phyloP scores from a whole-genome alignment of 139 green algal genomes.

The Micromonas commoda region DNA sequence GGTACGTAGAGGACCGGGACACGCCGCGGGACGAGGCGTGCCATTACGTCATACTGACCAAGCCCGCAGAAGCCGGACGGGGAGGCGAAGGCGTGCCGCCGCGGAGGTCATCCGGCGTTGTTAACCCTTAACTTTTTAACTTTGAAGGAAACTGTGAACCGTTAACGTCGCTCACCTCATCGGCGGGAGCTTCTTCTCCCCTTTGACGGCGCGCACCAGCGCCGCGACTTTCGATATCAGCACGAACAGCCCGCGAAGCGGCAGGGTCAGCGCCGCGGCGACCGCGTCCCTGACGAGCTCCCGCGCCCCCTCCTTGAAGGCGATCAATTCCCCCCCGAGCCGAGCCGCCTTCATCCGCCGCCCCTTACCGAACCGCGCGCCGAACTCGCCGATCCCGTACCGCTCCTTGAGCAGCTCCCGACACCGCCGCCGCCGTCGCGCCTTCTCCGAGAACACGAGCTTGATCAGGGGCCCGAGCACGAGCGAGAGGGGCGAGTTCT shows the following conservation, averaged over 20 bases:
- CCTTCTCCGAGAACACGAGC: constrained; percentile 18
- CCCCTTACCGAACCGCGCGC: not conserved
- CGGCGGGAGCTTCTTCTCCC: not conserved
- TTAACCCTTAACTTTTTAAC: too few species aligned
- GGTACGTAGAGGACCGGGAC: constrained; percentile 3
- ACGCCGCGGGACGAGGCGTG: not conserved
- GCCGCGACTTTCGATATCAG: too few species aligned
- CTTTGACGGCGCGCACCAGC: not conserved
- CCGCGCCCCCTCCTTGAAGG: not conserved
- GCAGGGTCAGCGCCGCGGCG: not conserved
- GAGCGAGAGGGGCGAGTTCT: not conserved
- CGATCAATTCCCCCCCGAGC: not conserved
- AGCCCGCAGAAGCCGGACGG: not conserved
- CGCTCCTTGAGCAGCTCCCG: constrained; percentile 7
- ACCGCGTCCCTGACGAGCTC: not conserved
- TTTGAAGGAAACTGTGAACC: too few species aligned
- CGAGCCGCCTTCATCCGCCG: not conserved
- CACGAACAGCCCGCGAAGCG: not conserved
- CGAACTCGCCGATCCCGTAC: constrained; percentile 10
- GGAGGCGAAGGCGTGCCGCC: too few species aligned
- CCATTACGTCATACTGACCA: constrained; percentile 19
- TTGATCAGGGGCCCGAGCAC: not conserved
- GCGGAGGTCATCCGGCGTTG: too few species aligned
- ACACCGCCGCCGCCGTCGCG: not conserved
- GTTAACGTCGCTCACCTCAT: not conserved